Evolutionary conservation across 805 yeast species (phyloP).

Genomic region (Metschnikowia noctiluminum): DNA sequence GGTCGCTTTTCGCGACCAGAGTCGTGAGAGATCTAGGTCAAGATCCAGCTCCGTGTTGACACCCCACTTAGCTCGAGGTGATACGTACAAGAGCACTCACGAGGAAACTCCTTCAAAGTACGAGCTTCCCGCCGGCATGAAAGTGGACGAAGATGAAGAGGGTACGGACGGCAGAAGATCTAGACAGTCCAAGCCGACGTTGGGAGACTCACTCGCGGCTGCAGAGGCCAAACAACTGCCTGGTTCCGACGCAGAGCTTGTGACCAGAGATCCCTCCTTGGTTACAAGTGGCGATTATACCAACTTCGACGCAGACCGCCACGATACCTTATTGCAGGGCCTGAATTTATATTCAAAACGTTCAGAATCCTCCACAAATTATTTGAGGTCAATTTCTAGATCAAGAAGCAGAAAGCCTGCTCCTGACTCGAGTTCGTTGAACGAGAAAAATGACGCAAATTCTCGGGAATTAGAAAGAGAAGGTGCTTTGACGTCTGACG

Average conservation of each 20-base stretch:
- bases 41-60: conserved; percentile 21
- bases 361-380: conserved; percentile 46
- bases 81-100: conserved; percentile 62
- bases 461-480: conserved; percentile 48
- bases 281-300: conserved; percentile 47
- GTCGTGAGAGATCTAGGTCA: conserved; percentile 21
- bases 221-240: conserved; percentile 25
- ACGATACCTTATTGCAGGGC: conserved; percentile 16
- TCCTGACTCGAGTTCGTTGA: conserved; percentile 19
- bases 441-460: conserved; percentile 27
- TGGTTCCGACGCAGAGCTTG: conserved; percentile 7
- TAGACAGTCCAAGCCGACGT: conserved; percentile 41
- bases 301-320: conserved; percentile 41
- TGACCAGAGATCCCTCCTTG: conserved; percentile 35
- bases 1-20: conserved; percentile 11
- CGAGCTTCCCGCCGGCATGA: conserved; percentile 41
- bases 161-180: conserved; percentile 38
- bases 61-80: conserved; percentile 69
- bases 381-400: conserved; percentile 63
- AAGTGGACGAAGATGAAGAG: conserved; percentile 22
- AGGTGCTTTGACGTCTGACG: conserved; percentile 55
- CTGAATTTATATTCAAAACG: conserved; percentile 29
- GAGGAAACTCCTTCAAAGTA: conserved; percentile 43
- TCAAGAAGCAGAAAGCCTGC: conserved; percentile 50
- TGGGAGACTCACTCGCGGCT: conserved; percentile 45